Evolutionary conservation across 176 grass and related monocot species (phyloP).

Genomic region (Bonia amplexicaulis): DNA sequence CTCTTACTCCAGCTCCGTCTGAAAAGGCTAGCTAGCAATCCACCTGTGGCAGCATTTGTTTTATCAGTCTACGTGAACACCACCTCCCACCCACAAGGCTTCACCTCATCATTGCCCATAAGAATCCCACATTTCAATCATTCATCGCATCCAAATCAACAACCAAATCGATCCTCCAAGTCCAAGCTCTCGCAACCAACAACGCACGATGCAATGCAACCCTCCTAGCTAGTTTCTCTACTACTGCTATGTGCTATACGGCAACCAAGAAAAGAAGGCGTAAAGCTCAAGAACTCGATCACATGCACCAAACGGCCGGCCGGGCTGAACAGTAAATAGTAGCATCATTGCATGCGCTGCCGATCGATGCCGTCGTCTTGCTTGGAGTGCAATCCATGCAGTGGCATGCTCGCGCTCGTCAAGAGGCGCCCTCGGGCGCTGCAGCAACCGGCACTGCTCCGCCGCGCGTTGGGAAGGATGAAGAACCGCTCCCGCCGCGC

Average conservation of each 20-base stretch:
- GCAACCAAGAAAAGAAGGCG: neutral
- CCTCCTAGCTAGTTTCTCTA: neutral
- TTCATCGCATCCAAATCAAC: neutral
- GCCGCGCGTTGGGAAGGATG: constrained; percentile 33
- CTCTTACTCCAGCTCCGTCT: neutral
- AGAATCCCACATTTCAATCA: neutral
- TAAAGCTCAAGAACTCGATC: neutral
- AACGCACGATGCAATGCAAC: neutral
- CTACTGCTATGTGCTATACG: neutral
- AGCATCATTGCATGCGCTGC: neutral
- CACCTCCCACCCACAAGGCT: neutral
- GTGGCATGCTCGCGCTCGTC: constrained; percentile 29
- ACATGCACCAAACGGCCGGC: neutral
- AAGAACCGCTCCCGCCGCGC: neutral
- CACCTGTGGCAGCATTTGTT: neutral
- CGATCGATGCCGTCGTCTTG: constrained; percentile 42
- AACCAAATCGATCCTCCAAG: neutral
- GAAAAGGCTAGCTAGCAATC: neutral
- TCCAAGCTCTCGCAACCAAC: neutral
- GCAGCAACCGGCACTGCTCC: constrained; percentile 31
- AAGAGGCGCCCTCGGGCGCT: constrained; percentile 26
- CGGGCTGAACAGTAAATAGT: neutral
- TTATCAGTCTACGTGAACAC: constrained; percentile 22
- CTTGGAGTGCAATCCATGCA: constrained; percentile 37
- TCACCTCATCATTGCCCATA: constrained; percentile 7